Evolutionary conservation across 1,139 yeast species (phyloP), one percentile per base, ranked within the genome.

Genomic region (Geotrichum candidum): DNA sequence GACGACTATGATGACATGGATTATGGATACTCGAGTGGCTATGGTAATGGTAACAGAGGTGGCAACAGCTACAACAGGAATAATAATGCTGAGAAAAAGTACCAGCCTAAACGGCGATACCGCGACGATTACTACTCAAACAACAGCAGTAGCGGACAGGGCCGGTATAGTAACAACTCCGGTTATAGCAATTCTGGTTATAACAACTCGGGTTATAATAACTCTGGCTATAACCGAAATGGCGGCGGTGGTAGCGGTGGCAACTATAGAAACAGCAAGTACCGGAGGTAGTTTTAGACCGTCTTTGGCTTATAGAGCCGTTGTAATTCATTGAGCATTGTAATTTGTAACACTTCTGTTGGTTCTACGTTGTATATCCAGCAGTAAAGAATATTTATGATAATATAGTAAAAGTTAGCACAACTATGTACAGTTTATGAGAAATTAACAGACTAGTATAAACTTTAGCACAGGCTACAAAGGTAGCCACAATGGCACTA

Each of bases 61-160:
- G 59, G 53, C 22, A 56, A 10, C 48, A 41, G 54, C 35, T 27
- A 56, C 53, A 51, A 54, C n/a, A 10, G 48, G 11, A 53, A 11
- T n/a, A 53, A 38, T 53, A 22, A 53, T 38, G 23, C 33, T 13
- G 31, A 41, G 3, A 22, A 29, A 45, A 22, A 33, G 48, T 22
- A 53, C 13, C 56, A n/a, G 22, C 5, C 41, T 15, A 41, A 53
- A 45, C 31, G 33, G 45, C 13, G 35, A 31, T 41, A 41, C 48
- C 33, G 33, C 5, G 38, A 52, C 54, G 38, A 31, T 52, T 52
- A 31, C 54, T 31, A 52, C 25, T 25, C 38, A 15, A 52, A 52
- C 22, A 11, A 3, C 18, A n/a, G 41, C 9, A 52, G 22, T 45
- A n/a, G 54, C 38, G 22, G 54, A 9, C 33, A 25, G 18, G 31